Evolutionary conservation across 441 rosid species (phyloP).

Genomic region (Jatropha multifida): DNA sequence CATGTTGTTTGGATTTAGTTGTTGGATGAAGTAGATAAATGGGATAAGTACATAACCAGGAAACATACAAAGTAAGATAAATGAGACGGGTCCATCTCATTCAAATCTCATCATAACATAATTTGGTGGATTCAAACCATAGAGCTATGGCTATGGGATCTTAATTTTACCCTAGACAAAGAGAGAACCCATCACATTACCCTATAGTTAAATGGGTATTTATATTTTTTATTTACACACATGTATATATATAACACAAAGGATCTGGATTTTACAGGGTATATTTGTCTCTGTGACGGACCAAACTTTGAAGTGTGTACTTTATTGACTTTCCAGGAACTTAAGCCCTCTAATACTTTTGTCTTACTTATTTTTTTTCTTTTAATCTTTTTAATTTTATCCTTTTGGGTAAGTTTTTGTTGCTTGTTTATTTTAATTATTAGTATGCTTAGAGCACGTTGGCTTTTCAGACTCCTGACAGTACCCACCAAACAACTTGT

Average conservation of each 20-base stretch:
- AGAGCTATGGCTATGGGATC: background rate
- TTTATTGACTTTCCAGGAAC: constrained; percentile 39
- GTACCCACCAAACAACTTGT: constrained; percentile 28
- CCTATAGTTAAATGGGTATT: constrained; percentile 9
- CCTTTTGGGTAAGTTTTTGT: constrained; percentile 26
- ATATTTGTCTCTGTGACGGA: constrained; percentile 37
- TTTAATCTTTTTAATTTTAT: background rate
- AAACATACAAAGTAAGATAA: constrained; percentile 13
- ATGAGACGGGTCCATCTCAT: constrained; percentile 23
- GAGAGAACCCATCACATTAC: background rate
- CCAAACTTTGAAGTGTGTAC: constrained; percentile 25
- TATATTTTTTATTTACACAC: background rate
- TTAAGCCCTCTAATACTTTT: constrained; percentile 24
- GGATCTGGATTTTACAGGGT: constrained; percentile 13
- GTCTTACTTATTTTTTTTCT: constrained; percentile 31
- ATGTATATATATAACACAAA: background rate
- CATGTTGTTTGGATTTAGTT: constrained; percentile 16
- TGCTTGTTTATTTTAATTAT: background rate
- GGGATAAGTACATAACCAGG: background rate
- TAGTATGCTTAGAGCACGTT: constrained; percentile 31
- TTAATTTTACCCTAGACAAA: background rate
- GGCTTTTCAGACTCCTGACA: constrained; percentile 48
- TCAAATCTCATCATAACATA: background rate
- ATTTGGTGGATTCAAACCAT: constrained; percentile 2
- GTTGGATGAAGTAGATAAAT: constrained; percentile 15